These are phyloP conservation scores for Zygnema cylindricum DNA, from an alignment of 139 green algal species.

Conservation along the genomic window DNA sequence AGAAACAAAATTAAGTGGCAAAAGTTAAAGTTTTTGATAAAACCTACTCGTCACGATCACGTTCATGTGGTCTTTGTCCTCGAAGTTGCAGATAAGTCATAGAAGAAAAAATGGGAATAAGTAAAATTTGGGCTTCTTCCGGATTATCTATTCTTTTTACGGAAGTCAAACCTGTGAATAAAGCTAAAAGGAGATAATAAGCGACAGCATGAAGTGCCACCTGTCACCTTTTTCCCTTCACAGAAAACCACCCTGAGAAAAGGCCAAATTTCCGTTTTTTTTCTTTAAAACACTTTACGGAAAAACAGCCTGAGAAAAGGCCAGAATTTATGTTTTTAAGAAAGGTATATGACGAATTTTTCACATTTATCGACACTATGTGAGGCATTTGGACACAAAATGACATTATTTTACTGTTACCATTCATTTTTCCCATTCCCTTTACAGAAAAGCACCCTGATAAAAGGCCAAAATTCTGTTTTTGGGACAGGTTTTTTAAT, in stretches of 20 bases:
- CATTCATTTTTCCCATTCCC: no score
- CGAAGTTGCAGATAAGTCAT: not conserved
- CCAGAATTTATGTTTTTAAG: not conserved
- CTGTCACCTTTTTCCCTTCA: not conserved
- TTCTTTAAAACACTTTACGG: not conserved
- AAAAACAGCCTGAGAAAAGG: not conserved
- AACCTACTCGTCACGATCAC: not conserved
- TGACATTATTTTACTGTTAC: no score
- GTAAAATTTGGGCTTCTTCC: not conserved
- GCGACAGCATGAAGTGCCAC: not conserved
- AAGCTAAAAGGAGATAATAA: conserved; percentile 4
- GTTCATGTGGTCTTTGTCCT: not conserved
- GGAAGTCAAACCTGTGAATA: not conserved
- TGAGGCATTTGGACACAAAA: not conserved
- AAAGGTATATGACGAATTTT: not conserved
- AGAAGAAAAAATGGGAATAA: not conserved
- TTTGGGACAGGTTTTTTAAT: no score
- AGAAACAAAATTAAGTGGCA: no score
- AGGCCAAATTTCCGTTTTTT: not conserved
- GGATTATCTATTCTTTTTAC: not conserved
- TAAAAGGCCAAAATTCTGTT: no score
- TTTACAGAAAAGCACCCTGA: no score
- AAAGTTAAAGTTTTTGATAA: no score
- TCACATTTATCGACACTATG: not conserved
- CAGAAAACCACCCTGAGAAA: not conserved